phyloP scores from a whole-genome alignment of 768 basidiomycete genomes.

The Pulveroboletus sp. region DNA sequence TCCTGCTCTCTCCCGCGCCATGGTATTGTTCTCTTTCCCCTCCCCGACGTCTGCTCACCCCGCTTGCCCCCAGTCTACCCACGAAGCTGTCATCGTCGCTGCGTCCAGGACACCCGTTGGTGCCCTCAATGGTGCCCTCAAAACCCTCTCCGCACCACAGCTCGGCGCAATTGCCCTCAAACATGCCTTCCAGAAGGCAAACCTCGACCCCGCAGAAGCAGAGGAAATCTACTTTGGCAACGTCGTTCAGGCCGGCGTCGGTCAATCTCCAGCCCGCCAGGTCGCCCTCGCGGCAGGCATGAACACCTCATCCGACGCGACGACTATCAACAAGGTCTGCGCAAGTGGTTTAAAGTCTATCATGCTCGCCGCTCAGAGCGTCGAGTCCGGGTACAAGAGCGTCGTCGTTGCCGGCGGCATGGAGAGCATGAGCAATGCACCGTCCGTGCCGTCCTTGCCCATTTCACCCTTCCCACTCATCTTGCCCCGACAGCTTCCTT shows the following conservation, averaged over 20 bases:
- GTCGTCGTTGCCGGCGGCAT: conserved; percentile 95
- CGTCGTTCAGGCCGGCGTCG: conserved; percentile 95
- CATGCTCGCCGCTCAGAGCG: conserved; percentile 90
- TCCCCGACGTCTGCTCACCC: conserved; percentile 9
- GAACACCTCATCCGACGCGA: conserved; percentile 84
- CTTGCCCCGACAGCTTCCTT: conserved; percentile 56
- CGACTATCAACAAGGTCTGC: conserved; percentile 99
- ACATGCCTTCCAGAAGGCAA: conserved; percentile 79
- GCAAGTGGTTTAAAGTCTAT: conserved; percentile 96
- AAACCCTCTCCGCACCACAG: conserved; percentile 85
- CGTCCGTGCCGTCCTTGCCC: conserved; percentile 55
- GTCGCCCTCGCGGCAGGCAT: conserved; percentile 92
- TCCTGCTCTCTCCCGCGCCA: conserved; percentile 45
- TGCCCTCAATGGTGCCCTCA: conserved; percentile 87
- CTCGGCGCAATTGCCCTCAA: conserved; percentile 89
- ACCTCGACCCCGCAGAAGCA: conserved; percentile 76
- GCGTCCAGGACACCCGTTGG: conserved; percentile 94
- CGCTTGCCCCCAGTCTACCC: conserved; percentile 35
- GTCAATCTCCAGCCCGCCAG: conserved; percentile 97
- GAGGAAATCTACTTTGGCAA: conserved; percentile 98
- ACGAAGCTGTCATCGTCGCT: conserved; percentile 91
- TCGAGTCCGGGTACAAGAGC: conserved; percentile 79
- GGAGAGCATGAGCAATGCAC: conserved; percentile 99
- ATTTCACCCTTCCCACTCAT: conserved; percentile 5
- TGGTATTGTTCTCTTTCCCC: conserved; percentile 37